phyloP scores from a whole-genome alignment of 2,329 filamentous ascomycete genomes.

The Xylaria sp. region DNA sequence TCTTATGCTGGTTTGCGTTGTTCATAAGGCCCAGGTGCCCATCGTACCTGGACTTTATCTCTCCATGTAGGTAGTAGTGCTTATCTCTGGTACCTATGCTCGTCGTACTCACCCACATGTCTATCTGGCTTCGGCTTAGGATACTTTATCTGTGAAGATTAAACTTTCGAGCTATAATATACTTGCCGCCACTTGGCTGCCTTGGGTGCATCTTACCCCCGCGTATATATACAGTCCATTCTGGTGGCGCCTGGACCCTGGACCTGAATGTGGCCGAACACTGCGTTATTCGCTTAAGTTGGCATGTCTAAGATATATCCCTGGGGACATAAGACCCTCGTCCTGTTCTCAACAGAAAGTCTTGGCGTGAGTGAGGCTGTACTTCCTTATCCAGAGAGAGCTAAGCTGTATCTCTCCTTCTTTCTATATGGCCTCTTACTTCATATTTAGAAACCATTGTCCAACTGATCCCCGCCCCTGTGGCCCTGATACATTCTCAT shows the following conservation, averaged over 20 bases:
- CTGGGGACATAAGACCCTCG: slow-evolving; percentile 39
- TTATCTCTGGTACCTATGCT: neutral
- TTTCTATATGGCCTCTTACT: slow-evolving; percentile 27
- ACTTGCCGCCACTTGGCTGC: slow-evolving; percentile 5
- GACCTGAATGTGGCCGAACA: slow-evolving; percentile 41
- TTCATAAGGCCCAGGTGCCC: neutral
- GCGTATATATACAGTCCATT: slow-evolving; percentile 21
- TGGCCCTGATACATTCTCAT: slow-evolving; percentile 16
- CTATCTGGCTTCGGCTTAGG: neutral
- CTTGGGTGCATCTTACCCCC: slow-evolving; percentile 2
- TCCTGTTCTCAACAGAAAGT: slow-evolving; percentile 30
- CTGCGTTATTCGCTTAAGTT: slow-evolving; percentile 39
- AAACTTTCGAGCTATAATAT: slow-evolving; percentile 1
- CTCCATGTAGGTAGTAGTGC: neutral
- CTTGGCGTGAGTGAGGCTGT: slow-evolving; percentile 41
- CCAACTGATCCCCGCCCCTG: slow-evolving; percentile 34
- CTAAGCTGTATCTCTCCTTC: slow-evolving; percentile 4
- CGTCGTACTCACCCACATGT: neutral
- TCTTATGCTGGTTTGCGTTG: no score
- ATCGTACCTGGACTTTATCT: neutral
- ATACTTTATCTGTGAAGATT: neutral
- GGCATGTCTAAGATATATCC: slow-evolving; percentile 45
- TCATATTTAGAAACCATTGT: slow-evolving; percentile 39
- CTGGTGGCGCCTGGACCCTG: slow-evolving; percentile 43
- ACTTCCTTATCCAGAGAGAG: slow-evolving; percentile 23